Conservation (phyloP, 495 filamentous ascomycete genomes). For the Hypoxylon fuscum region DNA sequence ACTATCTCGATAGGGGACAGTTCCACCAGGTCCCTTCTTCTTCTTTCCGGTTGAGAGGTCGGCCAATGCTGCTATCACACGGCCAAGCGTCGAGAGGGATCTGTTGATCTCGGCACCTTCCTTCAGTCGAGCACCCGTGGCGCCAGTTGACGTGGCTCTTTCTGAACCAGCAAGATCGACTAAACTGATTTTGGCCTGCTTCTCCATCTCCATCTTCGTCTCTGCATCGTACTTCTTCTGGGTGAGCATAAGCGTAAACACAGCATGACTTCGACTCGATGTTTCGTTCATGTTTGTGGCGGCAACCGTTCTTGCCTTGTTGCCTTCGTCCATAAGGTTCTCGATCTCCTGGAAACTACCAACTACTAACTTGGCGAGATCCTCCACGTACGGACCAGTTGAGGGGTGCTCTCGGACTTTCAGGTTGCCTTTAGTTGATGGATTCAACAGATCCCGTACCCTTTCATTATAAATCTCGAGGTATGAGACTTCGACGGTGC, state of each 20-base stretch:
- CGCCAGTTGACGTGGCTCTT: constrained; percentile 93
- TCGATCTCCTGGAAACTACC: constrained; percentile 95
- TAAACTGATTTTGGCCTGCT: constrained; percentile 96
- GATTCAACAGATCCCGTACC: constrained; percentile 95
- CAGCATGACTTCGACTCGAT: constrained; percentile 95
- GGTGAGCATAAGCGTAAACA: constrained; percentile 95
- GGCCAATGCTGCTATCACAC: constrained; percentile 96
- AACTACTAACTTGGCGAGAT: constrained; percentile 97
- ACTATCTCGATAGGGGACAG: constrained; percentile 97
- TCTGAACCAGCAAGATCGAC: constrained; percentile 99
- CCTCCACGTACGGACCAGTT: constrained; percentile 97
- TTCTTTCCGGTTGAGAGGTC: constrained; percentile 89
- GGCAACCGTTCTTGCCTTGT: constrained; percentile 97
- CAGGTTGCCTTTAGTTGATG: constrained; percentile 93
- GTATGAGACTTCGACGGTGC: constrained; percentile 97
- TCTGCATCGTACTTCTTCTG: constrained; percentile 94
- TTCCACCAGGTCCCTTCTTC: constrained; percentile 72
- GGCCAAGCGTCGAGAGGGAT: constrained; percentile 93
- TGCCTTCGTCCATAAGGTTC: constrained; percentile 98
- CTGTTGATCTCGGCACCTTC: constrained; percentile 99
- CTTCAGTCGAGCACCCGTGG: constrained; percentile 93
- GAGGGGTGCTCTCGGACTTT: constrained; percentile 98
- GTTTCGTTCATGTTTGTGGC: constrained; percentile 99
- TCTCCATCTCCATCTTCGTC: constrained; percentile 95
- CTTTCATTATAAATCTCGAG: constrained; percentile 99